A percentile compares a stretch with the other conserved stretches of the same genome.
Conservation (phyloP, 148 eudicot species). For the Vaccinium myrtillus region DNA sequence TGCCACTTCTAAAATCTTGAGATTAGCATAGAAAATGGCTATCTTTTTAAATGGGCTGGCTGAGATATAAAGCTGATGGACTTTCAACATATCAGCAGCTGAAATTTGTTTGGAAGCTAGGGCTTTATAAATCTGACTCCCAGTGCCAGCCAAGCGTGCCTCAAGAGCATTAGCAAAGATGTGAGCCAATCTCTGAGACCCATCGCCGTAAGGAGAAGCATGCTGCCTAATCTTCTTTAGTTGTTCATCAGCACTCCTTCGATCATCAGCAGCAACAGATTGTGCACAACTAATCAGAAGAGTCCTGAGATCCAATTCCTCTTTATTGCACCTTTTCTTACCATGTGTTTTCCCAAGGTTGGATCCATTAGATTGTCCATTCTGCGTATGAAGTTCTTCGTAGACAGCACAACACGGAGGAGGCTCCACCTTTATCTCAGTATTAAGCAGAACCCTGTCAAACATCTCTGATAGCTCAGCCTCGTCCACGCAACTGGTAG, state of each 20-base stretch:
- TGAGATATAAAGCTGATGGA: constrained; percentile 18
- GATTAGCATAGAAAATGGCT: constrained; percentile 15
- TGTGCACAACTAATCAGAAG: constrained; percentile 50
- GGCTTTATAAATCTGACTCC: constrained; percentile 31
- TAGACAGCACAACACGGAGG: neutral
- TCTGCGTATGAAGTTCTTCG: constrained; percentile 10
- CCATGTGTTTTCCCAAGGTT: constrained; percentile 25
- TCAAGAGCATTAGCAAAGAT: constrained; percentile 39
- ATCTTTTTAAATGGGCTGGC: constrained; percentile 22
- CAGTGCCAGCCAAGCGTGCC: constrained; percentile 19
- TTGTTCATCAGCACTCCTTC: constrained; percentile 36
- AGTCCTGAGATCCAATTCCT: constrained; percentile 35
- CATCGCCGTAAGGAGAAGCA: constrained; percentile 37
- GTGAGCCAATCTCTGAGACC: constrained; percentile 34
- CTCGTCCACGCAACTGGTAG: constrained; percentile 34
- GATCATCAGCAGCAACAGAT: constrained; percentile 50
- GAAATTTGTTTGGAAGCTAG: constrained; percentile 24
- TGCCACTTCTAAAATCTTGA: constrained; percentile 14
- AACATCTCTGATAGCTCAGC: constrained; percentile 29
- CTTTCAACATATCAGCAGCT: constrained; percentile 8
- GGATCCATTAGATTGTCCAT: constrained; percentile 16
- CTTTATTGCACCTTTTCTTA: constrained; percentile 26
- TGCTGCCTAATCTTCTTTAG: constrained; percentile 37
- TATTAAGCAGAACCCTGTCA: constrained; percentile 21
- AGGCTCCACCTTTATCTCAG: neutral